phyloP scores from a whole-genome alignment of 1,139 yeast species.

The Geotrichum aggregatum region DNA sequence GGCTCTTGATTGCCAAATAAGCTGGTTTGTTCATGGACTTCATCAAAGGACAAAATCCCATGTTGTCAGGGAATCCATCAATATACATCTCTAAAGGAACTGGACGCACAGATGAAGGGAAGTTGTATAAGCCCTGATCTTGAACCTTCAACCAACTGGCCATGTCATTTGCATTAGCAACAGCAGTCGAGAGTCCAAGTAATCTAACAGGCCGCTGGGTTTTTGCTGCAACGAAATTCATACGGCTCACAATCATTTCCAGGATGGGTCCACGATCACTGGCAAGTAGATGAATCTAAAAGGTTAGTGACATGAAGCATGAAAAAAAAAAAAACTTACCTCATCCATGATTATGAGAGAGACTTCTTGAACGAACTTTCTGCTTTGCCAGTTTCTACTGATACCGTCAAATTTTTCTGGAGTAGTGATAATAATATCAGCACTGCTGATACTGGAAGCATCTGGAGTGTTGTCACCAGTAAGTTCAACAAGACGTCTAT shows the following conservation, averaged over 20 bases:
- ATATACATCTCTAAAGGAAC: constrained; percentile 97
- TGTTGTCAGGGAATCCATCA: constrained; percentile 93
- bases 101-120: constrained; percentile 93
- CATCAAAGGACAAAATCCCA: constrained; percentile 94
- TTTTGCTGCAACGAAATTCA: constrained; percentile 82
- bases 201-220: constrained; percentile 74
- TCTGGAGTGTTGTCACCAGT: constrained; percentile 97
- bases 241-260: constrained; percentile 97
- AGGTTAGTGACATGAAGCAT: background rate
- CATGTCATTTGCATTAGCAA: constrained; percentile 95
- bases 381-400: constrained; percentile 95
- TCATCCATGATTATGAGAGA: constrained; percentile 96
- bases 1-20: constrained; percentile 91
- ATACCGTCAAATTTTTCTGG: constrained; percentile 99
- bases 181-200: constrained; percentile 95
- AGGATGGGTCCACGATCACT: constrained; percentile 97
- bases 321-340: background rate
- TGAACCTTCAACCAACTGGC: constrained; percentile 95
- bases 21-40: constrained; percentile 88
- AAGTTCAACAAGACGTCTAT: constrained; percentile 70
- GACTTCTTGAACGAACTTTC: constrained; percentile 86
- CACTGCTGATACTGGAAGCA: constrained; percentile 75
- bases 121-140: constrained; percentile 77
- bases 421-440: constrained; percentile 90
- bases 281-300: constrained; percentile 77